phyloP scores from a whole-genome alignment of 805 yeast species.

The Hanseniaspora hatyaiensis region DNA sequence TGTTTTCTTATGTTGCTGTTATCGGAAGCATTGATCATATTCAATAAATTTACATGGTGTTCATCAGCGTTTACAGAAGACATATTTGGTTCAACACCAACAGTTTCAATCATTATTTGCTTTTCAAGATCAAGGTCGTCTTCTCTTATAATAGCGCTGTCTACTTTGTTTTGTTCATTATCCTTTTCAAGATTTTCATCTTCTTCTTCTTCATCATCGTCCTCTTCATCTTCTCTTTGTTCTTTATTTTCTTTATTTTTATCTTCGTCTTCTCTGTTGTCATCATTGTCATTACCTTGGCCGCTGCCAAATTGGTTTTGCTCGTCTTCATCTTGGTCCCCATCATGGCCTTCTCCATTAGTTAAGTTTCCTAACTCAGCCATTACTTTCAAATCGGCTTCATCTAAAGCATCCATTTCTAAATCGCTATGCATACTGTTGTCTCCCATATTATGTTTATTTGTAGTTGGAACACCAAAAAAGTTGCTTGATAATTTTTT shows the following conservation, averaged over 20 bases:
- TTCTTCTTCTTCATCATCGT: background rate
- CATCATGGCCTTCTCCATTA: conserved; percentile 1
- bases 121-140: too few species aligned
- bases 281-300: conserved; percentile 5
- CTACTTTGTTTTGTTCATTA: background rate
- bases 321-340: background rate
- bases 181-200: background rate
- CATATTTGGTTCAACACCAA: too few species aligned
- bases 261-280: background rate
- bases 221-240: conserved; percentile 1
- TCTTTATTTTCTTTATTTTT: background rate
- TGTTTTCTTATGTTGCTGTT: background rate
- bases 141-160: background rate
- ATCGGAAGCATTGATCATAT: background rate
- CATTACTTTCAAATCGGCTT: conserved; percentile 15
- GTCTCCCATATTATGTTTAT: background rate
- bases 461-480: background rate
- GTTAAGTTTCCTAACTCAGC: conserved; percentile 13
- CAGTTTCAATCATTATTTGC: too few species aligned
- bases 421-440: conserved; percentile 10
- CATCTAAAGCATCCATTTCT: conserved; percentile 16
- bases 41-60: background rate
- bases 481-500: too few species aligned
- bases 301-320: background rate
- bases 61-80: background rate